These are phyloP conservation scores for Coelastrella sp. DNA, from an alignment of 139 green algal genomes.

Conservation along the genomic window DNA sequence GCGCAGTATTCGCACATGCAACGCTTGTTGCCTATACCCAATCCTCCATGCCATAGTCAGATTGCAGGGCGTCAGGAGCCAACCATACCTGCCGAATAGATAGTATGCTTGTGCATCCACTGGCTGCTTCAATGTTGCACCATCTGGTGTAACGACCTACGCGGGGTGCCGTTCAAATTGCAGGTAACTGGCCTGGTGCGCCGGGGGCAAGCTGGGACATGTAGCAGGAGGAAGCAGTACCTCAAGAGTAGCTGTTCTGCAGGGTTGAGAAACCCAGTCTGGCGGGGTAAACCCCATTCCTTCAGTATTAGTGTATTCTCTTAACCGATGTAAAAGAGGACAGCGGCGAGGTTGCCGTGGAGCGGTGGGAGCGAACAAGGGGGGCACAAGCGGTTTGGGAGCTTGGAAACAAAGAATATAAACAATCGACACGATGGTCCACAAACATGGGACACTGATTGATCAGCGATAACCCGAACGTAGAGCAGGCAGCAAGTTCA, in stretches of 20 bases:
- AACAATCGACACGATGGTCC: too few species aligned
- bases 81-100: slow-evolving; percentile 48
- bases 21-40: too few species aligned
- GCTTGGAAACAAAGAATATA: too few species aligned
- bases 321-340: not conserved
- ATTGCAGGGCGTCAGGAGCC: too few species aligned
- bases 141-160: slow-evolving; percentile 19
- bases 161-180: not conserved
- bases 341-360: too few species aligned
- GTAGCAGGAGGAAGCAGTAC: not conserved
- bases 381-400: too few species aligned
- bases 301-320: not conserved
- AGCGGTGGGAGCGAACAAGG: too few species aligned
- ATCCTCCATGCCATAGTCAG: too few species aligned
- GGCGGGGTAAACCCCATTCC: slow-evolving; percentile 48
- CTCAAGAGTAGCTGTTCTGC: slow-evolving; percentile 52
- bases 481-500: too few species aligned
- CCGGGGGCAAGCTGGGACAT: not conserved
- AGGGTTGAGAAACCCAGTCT: slow-evolving; percentile 54
- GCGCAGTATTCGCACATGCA: too few species aligned
- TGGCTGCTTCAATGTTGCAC: not conserved
- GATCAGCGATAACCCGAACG: too few species aligned
- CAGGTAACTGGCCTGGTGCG: not conserved
- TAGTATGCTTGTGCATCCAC: slow-evolving; percentile 54
- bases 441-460: too few species aligned